These are phyloP conservation scores for Gillenia trifoliata DNA, from an alignment of 306 rosid species.

Conservation along the genomic window DNA sequence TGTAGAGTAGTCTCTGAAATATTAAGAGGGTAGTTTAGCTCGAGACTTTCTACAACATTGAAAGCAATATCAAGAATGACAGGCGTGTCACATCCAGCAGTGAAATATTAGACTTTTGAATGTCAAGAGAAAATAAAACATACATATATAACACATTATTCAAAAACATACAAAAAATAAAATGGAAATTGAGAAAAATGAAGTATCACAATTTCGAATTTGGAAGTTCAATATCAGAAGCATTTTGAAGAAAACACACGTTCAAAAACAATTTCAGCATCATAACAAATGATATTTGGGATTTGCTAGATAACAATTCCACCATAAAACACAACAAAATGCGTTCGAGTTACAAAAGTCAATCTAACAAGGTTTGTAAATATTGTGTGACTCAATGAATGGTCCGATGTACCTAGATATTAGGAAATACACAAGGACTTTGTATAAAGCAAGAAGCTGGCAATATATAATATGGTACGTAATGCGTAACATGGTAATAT, in stretches of 20 bases:
- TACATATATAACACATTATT: no score
- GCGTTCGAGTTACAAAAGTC: background rate
- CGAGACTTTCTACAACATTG: conserved; percentile 20
- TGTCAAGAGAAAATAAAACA: background rate
- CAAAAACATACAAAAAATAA: background rate
- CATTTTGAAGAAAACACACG: background rate
- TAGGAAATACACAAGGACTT: background rate
- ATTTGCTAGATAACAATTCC: background rate
- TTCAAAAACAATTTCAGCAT: background rate
- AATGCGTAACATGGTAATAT: background rate
- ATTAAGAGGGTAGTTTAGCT: conserved; percentile 30
- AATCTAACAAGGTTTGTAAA: background rate
- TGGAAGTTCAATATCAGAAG: background rate
- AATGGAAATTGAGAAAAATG: background rate
- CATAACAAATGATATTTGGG: background rate
- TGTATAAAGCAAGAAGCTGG: background rate
- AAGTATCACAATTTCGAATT: background rate
- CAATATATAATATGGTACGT: no score
- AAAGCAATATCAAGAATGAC: background rate
- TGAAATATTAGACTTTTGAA: background rate
- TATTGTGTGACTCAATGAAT: background rate
- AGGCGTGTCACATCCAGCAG: background rate
- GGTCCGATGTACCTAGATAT: background rate
- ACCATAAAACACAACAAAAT: background rate
- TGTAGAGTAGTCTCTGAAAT: conserved; percentile 68